phyloP scores from a whole-genome alignment of 129 eudicot species.

The Tanacetum coccineum region DNA sequence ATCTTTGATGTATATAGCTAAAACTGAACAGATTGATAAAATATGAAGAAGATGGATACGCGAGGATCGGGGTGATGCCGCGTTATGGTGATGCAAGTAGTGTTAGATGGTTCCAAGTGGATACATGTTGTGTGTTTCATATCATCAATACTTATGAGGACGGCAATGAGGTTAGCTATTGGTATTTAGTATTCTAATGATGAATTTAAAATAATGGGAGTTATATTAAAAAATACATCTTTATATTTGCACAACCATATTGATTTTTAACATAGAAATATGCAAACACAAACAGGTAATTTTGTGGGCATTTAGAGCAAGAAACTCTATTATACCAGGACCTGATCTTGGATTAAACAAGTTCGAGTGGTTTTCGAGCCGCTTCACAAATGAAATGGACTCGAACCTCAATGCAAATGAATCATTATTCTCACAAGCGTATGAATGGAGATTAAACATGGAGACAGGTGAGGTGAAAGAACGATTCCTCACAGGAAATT shows the following conservation, averaged over 20 bases:
- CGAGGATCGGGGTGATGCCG: slow-evolving; percentile 80
- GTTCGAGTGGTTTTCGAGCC: slow-evolving; percentile 58
- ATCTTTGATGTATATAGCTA: slow-evolving; percentile 1
- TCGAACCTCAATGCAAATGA: slow-evolving; percentile 25
- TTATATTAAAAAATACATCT: too few relatives aligned
- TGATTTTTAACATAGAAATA: background rate
- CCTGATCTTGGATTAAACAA: slow-evolving; percentile 63
- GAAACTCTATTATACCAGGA: slow-evolving; percentile 53
- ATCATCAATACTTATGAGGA: slow-evolving; percentile 61
- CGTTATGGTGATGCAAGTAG: slow-evolving; percentile 64
- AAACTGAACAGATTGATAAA: slow-evolving; percentile 44
- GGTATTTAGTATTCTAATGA: background rate
- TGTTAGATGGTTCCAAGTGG: slow-evolving; percentile 54
- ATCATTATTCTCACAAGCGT: slow-evolving; percentile 38
- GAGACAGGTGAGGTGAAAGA: slow-evolving; percentile 54
- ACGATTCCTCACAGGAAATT: slow-evolving; percentile 46
- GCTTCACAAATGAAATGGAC: slow-evolving; percentile 38
- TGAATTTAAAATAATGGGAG: too few relatives aligned
- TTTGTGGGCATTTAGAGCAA: slow-evolving; percentile 55
- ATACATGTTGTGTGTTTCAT: slow-evolving; percentile 61
- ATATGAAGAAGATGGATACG: slow-evolving; percentile 38
- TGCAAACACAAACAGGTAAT: slow-evolving; percentile 37
- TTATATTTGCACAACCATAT: background rate
- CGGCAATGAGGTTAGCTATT: slow-evolving; percentile 48
- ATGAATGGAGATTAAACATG: slow-evolving; percentile 67